Percentiles rank a stretch among this genome's conserved stretches.
phyloP scores from a whole-genome alignment of 805 yeast species.

The Soucietia sequanensis region DNA sequence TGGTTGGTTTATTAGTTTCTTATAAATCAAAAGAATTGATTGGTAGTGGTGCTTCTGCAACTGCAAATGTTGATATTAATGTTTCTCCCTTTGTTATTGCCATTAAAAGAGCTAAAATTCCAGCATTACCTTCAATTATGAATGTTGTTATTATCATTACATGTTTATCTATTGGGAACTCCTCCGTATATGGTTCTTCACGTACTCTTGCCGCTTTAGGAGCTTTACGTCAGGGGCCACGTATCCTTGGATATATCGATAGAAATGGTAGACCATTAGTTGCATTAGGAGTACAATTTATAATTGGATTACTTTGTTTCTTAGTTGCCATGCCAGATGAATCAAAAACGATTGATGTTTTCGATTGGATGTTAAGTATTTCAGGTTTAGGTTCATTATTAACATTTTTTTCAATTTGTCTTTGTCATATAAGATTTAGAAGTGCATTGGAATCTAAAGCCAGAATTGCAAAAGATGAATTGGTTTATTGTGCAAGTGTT shows the following conservation, averaged over 20 bases:
- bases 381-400: conserved; percentile 29
- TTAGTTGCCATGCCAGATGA: conserved; percentile 26
- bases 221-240: conserved; percentile 29
- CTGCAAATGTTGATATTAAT: conserved; percentile 20
- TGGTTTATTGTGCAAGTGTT: conserved; percentile 24
- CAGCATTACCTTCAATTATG: conserved; percentile 31
- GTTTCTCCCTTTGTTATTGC: conserved; percentile 42
- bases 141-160: conserved; percentile 33
- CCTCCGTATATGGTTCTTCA: conserved; percentile 35
- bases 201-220: conserved; percentile 31
- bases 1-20: conserved; percentile 57
- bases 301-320: conserved; percentile 27
- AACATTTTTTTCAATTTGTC: conserved; percentile 29
- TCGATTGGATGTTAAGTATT: conserved; percentile 30
- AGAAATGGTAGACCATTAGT: conserved; percentile 30
- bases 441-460: conserved; percentile 19
- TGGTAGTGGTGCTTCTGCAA: conserved; percentile 11
- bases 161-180: conserved; percentile 34
- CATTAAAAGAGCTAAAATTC: conserved; percentile 27
- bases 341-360: conserved; percentile 21
- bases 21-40: conserved; percentile 19
- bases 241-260: conserved; percentile 26
- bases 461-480: conserved; percentile 26
- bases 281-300: conserved; percentile 22
- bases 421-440: conserved; percentile 31